Base-by-base conservation (phyloP, 2,329 filamentous ascomycete species). In the Hirsutella rhossiliensis region DNA sequence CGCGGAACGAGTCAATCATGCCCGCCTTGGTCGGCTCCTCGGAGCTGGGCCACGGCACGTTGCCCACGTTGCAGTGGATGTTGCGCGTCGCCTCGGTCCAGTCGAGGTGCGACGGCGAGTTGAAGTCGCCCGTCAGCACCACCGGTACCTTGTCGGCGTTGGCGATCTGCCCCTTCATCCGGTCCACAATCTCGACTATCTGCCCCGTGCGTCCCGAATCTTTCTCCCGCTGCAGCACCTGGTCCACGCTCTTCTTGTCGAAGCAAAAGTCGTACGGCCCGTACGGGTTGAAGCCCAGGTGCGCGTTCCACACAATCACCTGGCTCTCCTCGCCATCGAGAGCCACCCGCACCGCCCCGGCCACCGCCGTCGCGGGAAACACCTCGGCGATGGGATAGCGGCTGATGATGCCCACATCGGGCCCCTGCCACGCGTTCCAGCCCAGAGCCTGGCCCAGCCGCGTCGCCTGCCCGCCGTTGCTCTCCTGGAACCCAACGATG, bases 231-330 rank as follows among this genome's bases (percentile, higher is more conserved):
- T 56, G 42, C 2, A 66, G 47, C 4, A 67, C 61, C 40, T 56
- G 43, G 1, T 62, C 59, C 3, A 56, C 47, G 2, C 52, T 49
- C 54, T 60, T 57, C 15, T 59, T 52, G 36, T 62, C 53, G 38
- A 60, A 67, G 56, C 66, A 68, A 45, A 66, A 63, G 40, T 66
- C 65, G 46, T 68, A 68, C 0, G 66, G 66, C 0, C 66, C 65
- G 38, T 69, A 68, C 0, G 66, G 66, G 19, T 54, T 51, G 37
- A 58, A 61, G 2, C 59, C 63, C 7, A 67, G 46, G 42, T 68
- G 65, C 36, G 56, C 55, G 23, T 57, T 59, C 54, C 58, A 65
- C 39, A 66, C 51, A 45, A 62, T 61, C 41, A 65, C 50, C 29
- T 62, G 53, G 23, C 40, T 49, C 5, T 46, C 47, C 0, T 52